Evolutionary conservation across 1,284 basidiomycete species (phyloP).

Genomic region (Ustilago esculenta): DNA sequence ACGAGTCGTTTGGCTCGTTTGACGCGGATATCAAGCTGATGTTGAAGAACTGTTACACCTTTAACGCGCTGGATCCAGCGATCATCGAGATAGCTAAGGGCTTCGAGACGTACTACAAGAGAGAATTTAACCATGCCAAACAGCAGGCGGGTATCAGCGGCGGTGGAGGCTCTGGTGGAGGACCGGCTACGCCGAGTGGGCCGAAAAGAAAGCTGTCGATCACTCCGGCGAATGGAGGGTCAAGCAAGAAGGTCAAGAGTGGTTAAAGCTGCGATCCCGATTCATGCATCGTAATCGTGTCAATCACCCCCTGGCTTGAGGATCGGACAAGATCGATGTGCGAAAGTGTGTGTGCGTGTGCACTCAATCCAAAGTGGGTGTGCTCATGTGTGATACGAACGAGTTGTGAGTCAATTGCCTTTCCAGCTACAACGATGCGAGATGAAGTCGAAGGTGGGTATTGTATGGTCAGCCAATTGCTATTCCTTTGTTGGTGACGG

Average conservation of each 20-base stretch:
- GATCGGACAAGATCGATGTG: neutral
- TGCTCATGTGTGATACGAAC: no score
- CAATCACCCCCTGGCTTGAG: no score
- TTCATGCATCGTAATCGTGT: no score
- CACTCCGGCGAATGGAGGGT: neutral
- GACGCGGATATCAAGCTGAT: slow-evolving; percentile 85
- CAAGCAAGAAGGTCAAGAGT: slow-evolving; percentile 39
- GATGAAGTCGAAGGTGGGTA: no score
- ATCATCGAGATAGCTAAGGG: slow-evolving; percentile 71
- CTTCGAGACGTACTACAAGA: slow-evolving; percentile 66
- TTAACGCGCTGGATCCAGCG: slow-evolving; percentile 82
- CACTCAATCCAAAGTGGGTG: no score
- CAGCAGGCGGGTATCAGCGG: slow-evolving; percentile 29
- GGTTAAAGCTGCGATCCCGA: no score
- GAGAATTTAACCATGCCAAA: slow-evolving; percentile 47
- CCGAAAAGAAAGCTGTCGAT: slow-evolving; percentile 17
- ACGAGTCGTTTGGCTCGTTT: slow-evolving; percentile 79
- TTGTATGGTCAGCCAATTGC: neutral
- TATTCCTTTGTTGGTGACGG: neutral
- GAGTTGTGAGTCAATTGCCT: no score
- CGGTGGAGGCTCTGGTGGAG: slow-evolving; percentile 3
- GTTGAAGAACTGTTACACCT: slow-evolving; percentile 83
- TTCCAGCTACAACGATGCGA: no score
- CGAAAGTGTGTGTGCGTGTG: no score
- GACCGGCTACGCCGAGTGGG: neutral